phyloP scores from a whole-genome alignment of 345 rosid species.

The Sonneratia caseolaris region DNA sequence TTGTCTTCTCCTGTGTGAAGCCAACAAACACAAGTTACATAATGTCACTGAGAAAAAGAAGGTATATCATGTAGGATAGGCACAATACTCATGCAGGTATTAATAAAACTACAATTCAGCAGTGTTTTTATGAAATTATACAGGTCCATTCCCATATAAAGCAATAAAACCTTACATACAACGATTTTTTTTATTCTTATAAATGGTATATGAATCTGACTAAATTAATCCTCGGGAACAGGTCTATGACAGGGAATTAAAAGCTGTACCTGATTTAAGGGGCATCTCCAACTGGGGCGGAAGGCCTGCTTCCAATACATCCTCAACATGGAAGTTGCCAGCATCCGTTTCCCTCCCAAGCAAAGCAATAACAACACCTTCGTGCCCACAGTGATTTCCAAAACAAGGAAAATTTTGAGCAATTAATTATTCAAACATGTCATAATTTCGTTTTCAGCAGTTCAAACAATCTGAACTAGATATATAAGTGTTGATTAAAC shows the following conservation, averaged over 20 bases:
- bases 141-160: neutral
- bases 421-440: neutral
- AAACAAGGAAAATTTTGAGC: slow-evolving; percentile 4
- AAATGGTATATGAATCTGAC: neutral
- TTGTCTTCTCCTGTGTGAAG: slow-evolving; percentile 66
- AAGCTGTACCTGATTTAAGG: slow-evolving; percentile 41
- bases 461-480: neutral
- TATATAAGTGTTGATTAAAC: neutral
- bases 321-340: slow-evolving; percentile 77
- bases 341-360: slow-evolving; percentile 80
- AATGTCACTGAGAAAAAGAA: neutral
- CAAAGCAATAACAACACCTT: slow-evolving; percentile 77
- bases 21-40: slow-evolving; percentile 11
- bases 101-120: neutral
- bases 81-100: neutral
- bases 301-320: slow-evolving; percentile 80
- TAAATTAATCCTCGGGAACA: neutral
- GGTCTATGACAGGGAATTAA: neutral
- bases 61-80: neutral
- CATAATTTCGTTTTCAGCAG: neutral
- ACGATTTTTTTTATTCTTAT: too few relatives aligned
- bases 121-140: neutral
- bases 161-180: neutral
- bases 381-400: slow-evolving; percentile 12
- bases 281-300: slow-evolving; percentile 69